These are phyloP conservation scores for Rhododendron williamsianum DNA, from an alignment of 148 eudicot species.

Conservation along the genomic window DNA sequence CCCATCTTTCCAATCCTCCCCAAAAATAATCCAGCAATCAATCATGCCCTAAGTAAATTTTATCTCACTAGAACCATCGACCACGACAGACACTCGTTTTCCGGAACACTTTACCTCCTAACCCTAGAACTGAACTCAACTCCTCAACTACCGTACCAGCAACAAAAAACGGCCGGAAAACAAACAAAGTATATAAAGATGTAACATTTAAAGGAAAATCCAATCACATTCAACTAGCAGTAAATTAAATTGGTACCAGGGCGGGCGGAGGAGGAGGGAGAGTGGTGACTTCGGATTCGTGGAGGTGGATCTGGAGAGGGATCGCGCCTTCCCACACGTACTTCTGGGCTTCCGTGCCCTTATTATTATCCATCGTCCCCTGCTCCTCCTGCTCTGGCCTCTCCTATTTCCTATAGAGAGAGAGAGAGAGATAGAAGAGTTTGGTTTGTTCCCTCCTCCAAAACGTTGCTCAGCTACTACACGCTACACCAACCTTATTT, in stretches of 20 bases:
- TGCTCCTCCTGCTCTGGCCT: background rate
- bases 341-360: slow-evolving; percentile 50
- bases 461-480: background rate
- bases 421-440: background rate
- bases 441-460: background rate
- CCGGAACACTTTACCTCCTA: background rate
- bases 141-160: too few relatives aligned
- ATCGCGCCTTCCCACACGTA: slow-evolving; percentile 81
- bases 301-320: slow-evolving; percentile 87
- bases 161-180: background rate
- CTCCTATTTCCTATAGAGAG: background rate
- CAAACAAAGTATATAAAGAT: background rate
- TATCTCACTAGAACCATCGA: background rate
- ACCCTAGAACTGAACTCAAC: background rate
- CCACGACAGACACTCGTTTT: background rate
- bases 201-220: background rate
- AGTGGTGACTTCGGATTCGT: slow-evolving; percentile 91
- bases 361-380: slow-evolving; percentile 21
- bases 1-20: background rate
- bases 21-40: background rate
- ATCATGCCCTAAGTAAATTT: background rate
- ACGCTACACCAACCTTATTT: background rate
- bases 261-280: slow-evolving; percentile 90
- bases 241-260: slow-evolving; percentile 29
- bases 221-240: background rate